Evolutionary conservation across 257 asterid genomes (phyloP), one percentile per base, ranked within the genome.

Genomic region (Nicotiana noctiflora): DNA sequence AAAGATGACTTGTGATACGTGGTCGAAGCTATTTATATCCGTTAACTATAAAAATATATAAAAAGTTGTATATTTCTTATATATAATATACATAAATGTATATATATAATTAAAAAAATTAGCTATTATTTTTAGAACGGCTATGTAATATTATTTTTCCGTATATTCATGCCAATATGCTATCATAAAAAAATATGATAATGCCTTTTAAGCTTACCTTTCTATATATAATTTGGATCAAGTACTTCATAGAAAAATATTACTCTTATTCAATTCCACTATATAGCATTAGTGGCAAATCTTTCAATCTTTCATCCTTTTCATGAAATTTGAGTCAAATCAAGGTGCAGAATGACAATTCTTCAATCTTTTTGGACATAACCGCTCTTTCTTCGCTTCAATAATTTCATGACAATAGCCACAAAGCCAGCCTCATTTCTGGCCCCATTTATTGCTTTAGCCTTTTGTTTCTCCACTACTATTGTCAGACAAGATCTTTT

Each of bases 1-100:
- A 8, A 7, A 40, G 3, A 40, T 40, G 2, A 40, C 11, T 7
- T 40, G 7, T 40, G 7, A 0, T 0, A 0, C 0, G 2, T 3
- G 11, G 46, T 8, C 11, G 3, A 8, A 40, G 7, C 0, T 37
- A 37, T 37, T 37, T 1, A 6, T 0, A 5, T 5, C 0, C 10
- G 2, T 0, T 37, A 37, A 7, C 10, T 1, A 1, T 1, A 1
- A 37, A 37, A 37, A 6, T 37, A 0, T 37, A 37, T 37, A 25
- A 37, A 34, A 34, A 6, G 6, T 34, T 34, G 2, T 34, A 34
- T 34, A 25, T 25, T 0, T 34, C 5, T 37, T 37, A 2, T 37
- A 37, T 37, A 37, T 1, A 37, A 6, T 2, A 37, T 6, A 37
- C 2, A 6, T 0, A 6, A 6, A 37, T 37, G 0, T 37, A 1